These are phyloP conservation scores for Gossypium turneri DNA, from an alignment of 345 rosid genomes.

Conservation along the genomic window DNA sequence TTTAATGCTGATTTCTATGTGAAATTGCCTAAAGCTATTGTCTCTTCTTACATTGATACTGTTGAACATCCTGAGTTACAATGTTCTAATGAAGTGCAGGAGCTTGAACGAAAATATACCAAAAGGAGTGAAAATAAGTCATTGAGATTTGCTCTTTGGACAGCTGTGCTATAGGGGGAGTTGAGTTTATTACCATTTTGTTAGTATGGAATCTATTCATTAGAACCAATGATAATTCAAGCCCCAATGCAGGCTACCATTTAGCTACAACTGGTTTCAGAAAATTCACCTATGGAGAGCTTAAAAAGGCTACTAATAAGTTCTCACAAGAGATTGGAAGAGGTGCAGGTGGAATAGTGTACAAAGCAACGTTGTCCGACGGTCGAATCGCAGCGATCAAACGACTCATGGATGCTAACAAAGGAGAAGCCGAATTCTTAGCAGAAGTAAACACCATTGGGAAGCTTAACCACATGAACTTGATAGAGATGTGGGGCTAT, in stretches of 20 bases:
- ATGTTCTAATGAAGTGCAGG: not conserved
- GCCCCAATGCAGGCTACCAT: not conserved
- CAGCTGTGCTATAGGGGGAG: slow-evolving; percentile 8
- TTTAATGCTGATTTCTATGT: slow-evolving; percentile 20
- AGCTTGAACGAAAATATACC: slow-evolving; percentile 3
- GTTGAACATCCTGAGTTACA: slow-evolving; percentile 28
- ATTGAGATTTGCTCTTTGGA: not conserved
- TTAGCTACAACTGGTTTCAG: slow-evolving; percentile 24
- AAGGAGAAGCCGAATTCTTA: slow-evolving; percentile 34
- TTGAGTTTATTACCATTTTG: not conserved
- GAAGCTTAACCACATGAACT: slow-evolving; percentile 26
- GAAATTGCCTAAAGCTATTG: slow-evolving; percentile 11
- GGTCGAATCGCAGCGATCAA: slow-evolving; percentile 25
- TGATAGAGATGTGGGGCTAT: slow-evolving; percentile 35
- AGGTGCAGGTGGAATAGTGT: slow-evolving; percentile 31
- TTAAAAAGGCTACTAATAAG: slow-evolving; percentile 27
- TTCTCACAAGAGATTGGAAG: slow-evolving; percentile 33
- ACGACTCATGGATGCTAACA: slow-evolving; percentile 13
- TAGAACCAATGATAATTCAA: not conserved
- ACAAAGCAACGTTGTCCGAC: slow-evolving; percentile 21
- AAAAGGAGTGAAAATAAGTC: not conserved
- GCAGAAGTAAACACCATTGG: slow-evolving; percentile 32
- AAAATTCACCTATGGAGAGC: slow-evolving; percentile 25
- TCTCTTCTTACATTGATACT: not conserved
- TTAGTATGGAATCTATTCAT: slow-evolving; percentile 1